Conservation (phyloP, 2,329 filamentous ascomycete genomes). For the Monilinia aucupariae region DNA sequence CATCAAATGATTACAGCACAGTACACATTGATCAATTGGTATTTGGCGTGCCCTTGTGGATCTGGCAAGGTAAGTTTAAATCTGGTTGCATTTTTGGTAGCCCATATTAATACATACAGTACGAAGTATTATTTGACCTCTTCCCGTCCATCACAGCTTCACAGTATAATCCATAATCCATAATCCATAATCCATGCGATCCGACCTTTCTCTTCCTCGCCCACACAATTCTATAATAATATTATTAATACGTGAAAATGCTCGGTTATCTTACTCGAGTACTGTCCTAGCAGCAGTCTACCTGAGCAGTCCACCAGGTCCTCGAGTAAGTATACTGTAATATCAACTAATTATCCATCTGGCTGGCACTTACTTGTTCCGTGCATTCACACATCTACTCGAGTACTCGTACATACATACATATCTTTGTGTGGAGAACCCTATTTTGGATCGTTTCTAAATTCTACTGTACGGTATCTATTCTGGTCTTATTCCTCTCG, state of each 20-base stretch:
- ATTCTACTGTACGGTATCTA: not conserved
- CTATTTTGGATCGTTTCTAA: not conserved
- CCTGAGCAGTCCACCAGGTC: too few species aligned
- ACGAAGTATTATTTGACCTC: not conserved
- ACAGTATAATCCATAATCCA: too few species aligned
- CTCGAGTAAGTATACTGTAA: too few species aligned
- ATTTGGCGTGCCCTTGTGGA: not conserved
- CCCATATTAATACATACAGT: too few species aligned
- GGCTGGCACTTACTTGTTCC: not conserved
- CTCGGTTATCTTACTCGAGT: too few species aligned
- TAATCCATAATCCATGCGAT: too few species aligned
- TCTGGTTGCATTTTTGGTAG: not conserved
- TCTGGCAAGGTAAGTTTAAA: too few species aligned
- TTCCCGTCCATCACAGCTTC: not conserved
- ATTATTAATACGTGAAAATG: too few species aligned
- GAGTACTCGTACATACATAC: too few species aligned
- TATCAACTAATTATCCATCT: too few species aligned
- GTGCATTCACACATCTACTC: not conserved
- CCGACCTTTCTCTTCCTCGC: not conserved
- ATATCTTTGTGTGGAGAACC: constrained; percentile 9
- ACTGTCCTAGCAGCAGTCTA: too few species aligned
- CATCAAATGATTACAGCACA: not conserved
- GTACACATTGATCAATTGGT: too few species aligned
- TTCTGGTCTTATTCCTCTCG: constrained; percentile 9
- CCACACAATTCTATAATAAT: not conserved